Evolutionary conservation across 805 yeast species (phyloP).

Genomic region (Limtongia smithiae): DNA sequence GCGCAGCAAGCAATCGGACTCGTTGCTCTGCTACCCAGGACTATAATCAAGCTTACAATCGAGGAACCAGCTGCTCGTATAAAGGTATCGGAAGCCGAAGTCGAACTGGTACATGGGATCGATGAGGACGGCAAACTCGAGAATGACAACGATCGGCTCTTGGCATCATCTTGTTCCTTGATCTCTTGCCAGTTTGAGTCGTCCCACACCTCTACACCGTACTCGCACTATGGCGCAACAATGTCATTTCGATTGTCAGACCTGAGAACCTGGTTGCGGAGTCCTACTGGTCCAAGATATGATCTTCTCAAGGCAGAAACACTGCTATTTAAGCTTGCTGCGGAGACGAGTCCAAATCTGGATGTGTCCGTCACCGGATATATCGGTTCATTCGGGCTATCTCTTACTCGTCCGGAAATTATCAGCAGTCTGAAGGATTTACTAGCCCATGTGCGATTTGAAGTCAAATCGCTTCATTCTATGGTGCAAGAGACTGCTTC

Average conservation of each 20-base stretch:
- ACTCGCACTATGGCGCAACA: constrained; percentile 30
- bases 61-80: constrained; percentile 39
- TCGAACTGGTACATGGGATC: neutral
- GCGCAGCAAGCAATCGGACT: neutral
- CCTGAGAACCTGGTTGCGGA: constrained; percentile 20
- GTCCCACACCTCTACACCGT: constrained; percentile 29
- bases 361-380: constrained; percentile 22
- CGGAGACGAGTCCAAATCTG: constrained; percentile 24
- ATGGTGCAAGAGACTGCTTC: constrained; percentile 3
- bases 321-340: constrained; percentile 15
- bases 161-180: constrained; percentile 37
- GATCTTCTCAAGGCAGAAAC: constrained; percentile 19
- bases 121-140: neutral
- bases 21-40: constrained; percentile 30
- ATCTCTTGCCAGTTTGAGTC: constrained; percentile 36
- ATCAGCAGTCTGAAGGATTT: constrained; percentile 23
- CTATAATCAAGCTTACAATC: constrained; percentile 33
- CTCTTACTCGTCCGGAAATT: constrained; percentile 26
- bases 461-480: constrained; percentile 10
- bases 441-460: constrained; percentile 15
- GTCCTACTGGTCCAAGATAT: constrained; percentile 4
- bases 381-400: constrained; percentile 17
- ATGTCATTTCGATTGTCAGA: constrained; percentile 31
- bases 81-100: constrained; percentile 26
- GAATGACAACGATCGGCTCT: constrained; percentile 32